Evolutionary conservation across 345 rosid genomes (phyloP).

Genomic region (Euphorbia lathyris): DNA sequence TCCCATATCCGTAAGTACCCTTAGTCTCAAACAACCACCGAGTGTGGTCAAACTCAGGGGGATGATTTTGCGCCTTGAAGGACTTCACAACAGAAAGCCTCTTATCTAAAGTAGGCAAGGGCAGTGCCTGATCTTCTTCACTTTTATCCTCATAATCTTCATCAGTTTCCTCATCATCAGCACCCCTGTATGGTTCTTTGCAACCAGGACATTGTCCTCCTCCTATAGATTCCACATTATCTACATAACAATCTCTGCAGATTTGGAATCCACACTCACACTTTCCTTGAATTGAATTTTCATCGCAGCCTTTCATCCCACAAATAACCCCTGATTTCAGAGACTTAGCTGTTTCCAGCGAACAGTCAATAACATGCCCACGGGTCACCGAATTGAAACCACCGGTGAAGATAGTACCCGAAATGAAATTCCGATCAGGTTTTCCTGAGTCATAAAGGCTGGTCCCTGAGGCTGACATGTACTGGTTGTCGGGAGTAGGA

Average conservation of each 20-base stretch:
- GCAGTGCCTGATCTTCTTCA: slow-evolving; percentile 64
- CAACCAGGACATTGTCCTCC: slow-evolving; percentile 71
- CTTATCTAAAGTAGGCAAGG: slow-evolving; percentile 61
- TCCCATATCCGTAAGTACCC: slow-evolving; percentile 79
- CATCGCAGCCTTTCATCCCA: slow-evolving; percentile 73
- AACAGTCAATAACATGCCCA: slow-evolving; percentile 59
- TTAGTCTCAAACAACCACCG: slow-evolving; percentile 83
- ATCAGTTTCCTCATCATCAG: slow-evolving; percentile 31
- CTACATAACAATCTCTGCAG: slow-evolving; percentile 65
- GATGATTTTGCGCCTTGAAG: slow-evolving; percentile 55
- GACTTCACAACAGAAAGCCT: slow-evolving; percentile 74
- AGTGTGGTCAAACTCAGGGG: slow-evolving; percentile 67
- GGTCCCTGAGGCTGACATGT: slow-evolving; percentile 46
- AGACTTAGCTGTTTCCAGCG: slow-evolving; percentile 36
- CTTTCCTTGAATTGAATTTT: slow-evolving; percentile 45
- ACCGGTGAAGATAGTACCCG: slow-evolving; percentile 65
- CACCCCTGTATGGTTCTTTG: slow-evolving; percentile 61
- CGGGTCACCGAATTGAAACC: slow-evolving; percentile 70
- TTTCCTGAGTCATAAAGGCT: slow-evolving; percentile 34
- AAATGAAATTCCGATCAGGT: slow-evolving; percentile 42
- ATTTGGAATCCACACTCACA: slow-evolving; percentile 72
- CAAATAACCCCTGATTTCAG: slow-evolving; percentile 41
- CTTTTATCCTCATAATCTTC: slow-evolving; percentile 34
- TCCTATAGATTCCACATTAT: slow-evolving; percentile 42
- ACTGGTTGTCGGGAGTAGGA: slow-evolving; percentile 72